Evolutionary conservation across 177 flowering plant genomes (phyloP).

Genomic region (Vitis hybrid): DNA sequence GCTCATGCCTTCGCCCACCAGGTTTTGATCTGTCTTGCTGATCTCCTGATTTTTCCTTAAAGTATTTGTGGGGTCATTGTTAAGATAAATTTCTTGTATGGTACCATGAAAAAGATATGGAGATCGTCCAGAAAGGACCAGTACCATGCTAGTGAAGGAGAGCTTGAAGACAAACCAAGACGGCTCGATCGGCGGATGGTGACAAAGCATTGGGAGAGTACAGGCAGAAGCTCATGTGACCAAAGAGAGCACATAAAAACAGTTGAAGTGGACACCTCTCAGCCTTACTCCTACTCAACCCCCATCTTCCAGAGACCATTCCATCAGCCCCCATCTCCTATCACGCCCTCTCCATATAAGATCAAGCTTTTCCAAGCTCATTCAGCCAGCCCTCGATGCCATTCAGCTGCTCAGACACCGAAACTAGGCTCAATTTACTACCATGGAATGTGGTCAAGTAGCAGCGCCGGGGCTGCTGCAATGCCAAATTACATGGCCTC

Average conservation of each 20-base stretch:
- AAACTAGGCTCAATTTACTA: constrained; percentile 4
- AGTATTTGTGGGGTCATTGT: neutral
- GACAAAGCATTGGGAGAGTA: constrained; percentile 21
- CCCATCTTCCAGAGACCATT: constrained; percentile 19
- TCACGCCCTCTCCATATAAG: constrained; percentile 24
- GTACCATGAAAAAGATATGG: constrained; percentile 31
- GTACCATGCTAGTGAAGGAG: constrained; percentile 21
- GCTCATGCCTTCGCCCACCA: constrained; percentile 46
- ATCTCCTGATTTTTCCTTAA: neutral
- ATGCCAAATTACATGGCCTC: constrained; percentile 60
- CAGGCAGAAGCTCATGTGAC: constrained; percentile 42
- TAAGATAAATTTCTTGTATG: no score
- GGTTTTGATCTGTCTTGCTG: constrained; percentile 24
- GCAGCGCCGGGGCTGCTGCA: neutral
- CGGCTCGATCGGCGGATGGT: constrained; percentile 15
- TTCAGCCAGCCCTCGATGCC: constrained; percentile 36
- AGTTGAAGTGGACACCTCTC: constrained; percentile 43
- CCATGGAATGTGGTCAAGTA: constrained; percentile 3
- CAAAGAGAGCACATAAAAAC: constrained; percentile 40
- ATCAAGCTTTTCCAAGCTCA: constrained; percentile 21
- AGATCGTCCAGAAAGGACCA: constrained; percentile 20
- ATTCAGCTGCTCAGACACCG: constrained; percentile 18
- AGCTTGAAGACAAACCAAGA: constrained; percentile 21
- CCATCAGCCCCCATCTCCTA: constrained; percentile 14
- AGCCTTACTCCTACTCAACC: constrained; percentile 23